Evolutionary conservation across 306 rosid species (phyloP), one percentile per base, ranked within the genome.

Genomic region (Arachis hypogaea): DNA sequence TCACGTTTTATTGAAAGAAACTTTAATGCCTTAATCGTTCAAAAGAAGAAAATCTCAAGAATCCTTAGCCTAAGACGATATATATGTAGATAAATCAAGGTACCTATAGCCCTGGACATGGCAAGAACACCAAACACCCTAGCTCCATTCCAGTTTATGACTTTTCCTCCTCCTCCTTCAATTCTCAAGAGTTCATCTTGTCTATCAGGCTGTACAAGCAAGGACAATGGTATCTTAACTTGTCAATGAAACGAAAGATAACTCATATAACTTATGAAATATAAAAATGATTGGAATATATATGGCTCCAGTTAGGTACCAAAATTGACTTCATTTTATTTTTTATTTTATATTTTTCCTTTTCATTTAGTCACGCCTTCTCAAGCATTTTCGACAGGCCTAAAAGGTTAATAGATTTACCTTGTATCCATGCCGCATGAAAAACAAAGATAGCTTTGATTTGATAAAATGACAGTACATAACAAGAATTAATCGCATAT

Each of bases 41-140:
- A 69, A 54, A 52, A 42, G 45, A 16, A 71, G 54, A 63, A 63
- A 2, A 50, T 54, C 63, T 59, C 55, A 54, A 18, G 64, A 64
- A 47, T 66, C 29, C 56, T 55, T 61, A 56, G 40, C 68, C 80
- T 1, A 38, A 22, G 61, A 81, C 43, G 45, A 81, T 44, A 76
- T 49, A 71, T 71, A 71, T 71, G 81, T 81, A 76, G 57, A 79
- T 80, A 82, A 86, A 81, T 80, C 70, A 69, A 73, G 78, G 83
- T 85, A 92, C 98, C 98, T 90, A 92, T 92, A 77, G 98, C 98
- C 89, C 98, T 90, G 85, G 98, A 92, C 98, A 84, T 84, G 75
- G 87, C 82, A 69, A 84, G 87, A 69, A 84, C 87, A 63, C 87
- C 87, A 63, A 80, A 73, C 73, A 92, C 96, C 88, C 98, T 88